Base-by-base conservation (phyloP, 2,329 filamentous ascomycete species). In the Aspergillus sp. region DNA sequence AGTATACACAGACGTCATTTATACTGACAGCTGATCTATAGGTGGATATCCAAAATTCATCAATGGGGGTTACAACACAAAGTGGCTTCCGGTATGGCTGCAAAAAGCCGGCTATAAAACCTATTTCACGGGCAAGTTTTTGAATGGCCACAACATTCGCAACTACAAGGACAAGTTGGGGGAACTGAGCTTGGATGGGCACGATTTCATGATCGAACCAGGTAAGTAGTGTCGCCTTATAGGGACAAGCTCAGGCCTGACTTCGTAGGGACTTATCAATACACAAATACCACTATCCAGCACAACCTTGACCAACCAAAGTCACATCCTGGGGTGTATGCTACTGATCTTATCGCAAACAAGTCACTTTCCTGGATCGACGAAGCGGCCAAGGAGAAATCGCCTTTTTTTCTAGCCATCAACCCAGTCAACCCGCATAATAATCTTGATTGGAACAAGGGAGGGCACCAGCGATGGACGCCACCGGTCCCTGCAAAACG, bases 401-500 rank as follows among this genome's bases (percentile, higher is more conserved):
- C 72, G 29, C 83, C 83, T 0, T 86, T 86, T 64, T 86, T 86
- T 57, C 59, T 86, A 2, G 75, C 73, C 0, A 69, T 83, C 9
- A 79, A 81, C 0, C 83, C 82, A 0, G 73, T 81, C 6, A 81
- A 77, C 0, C 83, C 83, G 2, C 83, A 86, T 54, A 72, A 73
- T 39, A 78, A 80, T 47, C 66, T 73, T 8, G 54, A 70, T 46
- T 26, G 8, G 4, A 71, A 19, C 19, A 19, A 19, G 19, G 19
- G 19, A 19, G 1, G 19, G 19, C 1, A 19, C 19, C 19, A 19
- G 19, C 19, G 19, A 19, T 19, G 19, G 19, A 19, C 19, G 19
- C 19, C 19, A 19, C 19, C 19, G 19, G 19, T 19, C 19, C 19
- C 19, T 19, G 19, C 19, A 19, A 19, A 19, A 19, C 19, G 19